A percentile compares a stretch with the other conserved stretches of the same genome.
Evolutionary conservation across 139 green algal species (phyloP).

Genomic region (Picochlorum costavermella): DNA sequence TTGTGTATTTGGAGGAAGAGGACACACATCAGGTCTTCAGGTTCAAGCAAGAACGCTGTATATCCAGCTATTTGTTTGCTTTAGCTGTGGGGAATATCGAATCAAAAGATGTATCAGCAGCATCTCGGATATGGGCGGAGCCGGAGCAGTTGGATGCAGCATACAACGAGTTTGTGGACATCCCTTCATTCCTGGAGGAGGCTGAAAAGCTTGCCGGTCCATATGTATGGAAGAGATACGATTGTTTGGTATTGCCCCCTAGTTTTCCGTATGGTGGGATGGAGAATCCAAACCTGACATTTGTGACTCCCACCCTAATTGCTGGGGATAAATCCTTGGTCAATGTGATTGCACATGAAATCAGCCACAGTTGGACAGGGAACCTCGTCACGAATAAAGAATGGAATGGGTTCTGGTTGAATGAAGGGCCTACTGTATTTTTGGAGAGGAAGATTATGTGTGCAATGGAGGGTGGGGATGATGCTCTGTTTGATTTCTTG

Average conservation of each 20-base stretch:
- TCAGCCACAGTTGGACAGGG: slow-evolving; percentile 87
- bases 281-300: slow-evolving; percentile 79
- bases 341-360: slow-evolving; percentile 86
- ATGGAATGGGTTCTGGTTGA: slow-evolving; percentile 74
- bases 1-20: background rate
- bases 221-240: slow-evolving; percentile 88
- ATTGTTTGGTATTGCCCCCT: slow-evolving; percentile 88
- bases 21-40: background rate
- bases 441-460: slow-evolving; percentile 83
- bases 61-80: slow-evolving; percentile 88
- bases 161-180: slow-evolving; percentile 84
- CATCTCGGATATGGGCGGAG: slow-evolving; percentile 60
- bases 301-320: slow-evolving; percentile 87
- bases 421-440: slow-evolving; percentile 71
- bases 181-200: slow-evolving; percentile 58
- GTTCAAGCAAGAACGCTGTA: slow-evolving; percentile 45
- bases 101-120: slow-evolving; percentile 38
- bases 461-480: slow-evolving; percentile 47
- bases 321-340: slow-evolving; percentile 66
- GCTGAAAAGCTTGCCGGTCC: slow-evolving; percentile 72
- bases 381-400: slow-evolving; percentile 83
- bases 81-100: slow-evolving; percentile 79
- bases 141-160: slow-evolving; percentile 70
- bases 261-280: slow-evolving; percentile 71
- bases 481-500: slow-evolving; percentile 28